These are phyloP conservation scores for Globisporangium camurandrum DNA, from an alignment of 352 stramenopile species.

Conservation along the genomic window DNA sequence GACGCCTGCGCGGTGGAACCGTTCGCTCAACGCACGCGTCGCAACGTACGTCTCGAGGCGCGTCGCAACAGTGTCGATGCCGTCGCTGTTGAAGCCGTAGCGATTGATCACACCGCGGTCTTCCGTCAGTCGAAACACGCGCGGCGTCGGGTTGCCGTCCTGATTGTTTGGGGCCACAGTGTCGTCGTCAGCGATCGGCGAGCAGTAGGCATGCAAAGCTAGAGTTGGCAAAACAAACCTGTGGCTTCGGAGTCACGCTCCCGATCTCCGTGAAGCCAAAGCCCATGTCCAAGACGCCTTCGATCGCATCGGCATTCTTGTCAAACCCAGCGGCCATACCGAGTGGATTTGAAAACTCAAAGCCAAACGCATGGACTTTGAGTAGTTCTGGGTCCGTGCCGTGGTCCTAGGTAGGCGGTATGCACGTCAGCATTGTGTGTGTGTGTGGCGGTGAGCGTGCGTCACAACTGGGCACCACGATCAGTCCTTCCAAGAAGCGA, in stretches of 20 bases:
- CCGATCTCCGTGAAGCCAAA: constrained; percentile 96
- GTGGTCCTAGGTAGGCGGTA: constrained; percentile 20
- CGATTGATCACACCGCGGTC: constrained; percentile 96
- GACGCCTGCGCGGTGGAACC: constrained; percentile 61
- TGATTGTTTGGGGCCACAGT: too few relatives aligned
- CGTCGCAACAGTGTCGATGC: constrained; percentile 71
- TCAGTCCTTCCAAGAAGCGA: too few relatives aligned
- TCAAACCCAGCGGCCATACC: constrained; percentile 97
- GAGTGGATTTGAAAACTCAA: constrained; percentile 88
- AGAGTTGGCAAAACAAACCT: too few relatives aligned
- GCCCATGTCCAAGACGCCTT: constrained; percentile 90
- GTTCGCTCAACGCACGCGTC: constrained; percentile 21
- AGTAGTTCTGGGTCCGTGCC: constrained; percentile 45
- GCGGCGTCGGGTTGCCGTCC: constrained; percentile 91
- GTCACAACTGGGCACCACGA: too few relatives aligned
- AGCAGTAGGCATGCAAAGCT: too few relatives aligned
- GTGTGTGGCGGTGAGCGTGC: neutral
- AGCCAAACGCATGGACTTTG: constrained; percentile 41
- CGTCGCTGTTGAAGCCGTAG: constrained; percentile 97
- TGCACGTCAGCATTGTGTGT: neutral
- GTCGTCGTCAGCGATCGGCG: too few relatives aligned
- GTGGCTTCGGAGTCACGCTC: constrained; percentile 91
- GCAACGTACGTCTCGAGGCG: constrained; percentile 56
- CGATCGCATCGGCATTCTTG: constrained; percentile 93
- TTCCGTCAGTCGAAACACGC: constrained; percentile 94